A percentile compares a stretch with the other conserved stretches of the same genome.
Conservation (phyloP, 805 yeast species). For the Wickerhamiella kazuoi region DNA sequence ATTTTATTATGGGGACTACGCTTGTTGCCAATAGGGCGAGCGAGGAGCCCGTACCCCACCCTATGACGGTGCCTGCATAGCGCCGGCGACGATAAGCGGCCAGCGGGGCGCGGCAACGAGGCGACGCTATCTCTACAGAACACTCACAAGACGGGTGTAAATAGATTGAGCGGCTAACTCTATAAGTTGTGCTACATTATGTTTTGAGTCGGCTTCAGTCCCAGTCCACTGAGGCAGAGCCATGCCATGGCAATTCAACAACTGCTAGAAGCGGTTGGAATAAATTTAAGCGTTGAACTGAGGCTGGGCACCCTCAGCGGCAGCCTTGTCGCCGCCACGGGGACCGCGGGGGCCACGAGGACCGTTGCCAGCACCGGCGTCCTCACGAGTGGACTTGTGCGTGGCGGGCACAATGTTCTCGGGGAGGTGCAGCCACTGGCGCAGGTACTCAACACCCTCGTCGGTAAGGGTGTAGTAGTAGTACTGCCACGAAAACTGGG, state of each 20-base stretch:
- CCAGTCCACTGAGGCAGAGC: not conserved
- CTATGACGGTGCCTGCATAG: too few species aligned
- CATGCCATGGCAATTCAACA: not conserved
- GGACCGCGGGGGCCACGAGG: constrained; percentile 20
- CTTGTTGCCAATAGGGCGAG: too few species aligned
- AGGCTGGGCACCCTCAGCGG: constrained; percentile 21
- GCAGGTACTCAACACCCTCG: constrained; percentile 96
- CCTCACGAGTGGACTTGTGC: constrained; percentile 41
- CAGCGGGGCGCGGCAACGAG: too few species aligned
- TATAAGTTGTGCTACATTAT: constrained; percentile 4
- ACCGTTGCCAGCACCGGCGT: constrained; percentile 71
- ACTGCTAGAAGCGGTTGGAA: not conserved
- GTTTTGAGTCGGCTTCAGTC: not conserved
- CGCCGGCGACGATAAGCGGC: too few species aligned
- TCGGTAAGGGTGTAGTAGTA: constrained; percentile 99
- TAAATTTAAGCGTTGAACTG: constrained; percentile 19
- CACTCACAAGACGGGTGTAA: too few species aligned
- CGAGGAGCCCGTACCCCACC: too few species aligned
- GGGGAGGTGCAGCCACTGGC: constrained; percentile 97
- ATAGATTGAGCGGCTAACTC: not conserved
- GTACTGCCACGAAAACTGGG: constrained; percentile 99
- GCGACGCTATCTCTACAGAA: too few species aligned
- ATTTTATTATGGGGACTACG: too few species aligned
- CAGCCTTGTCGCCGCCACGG: too few species aligned
- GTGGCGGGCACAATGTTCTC: constrained; percentile 97